Percentiles rank a stretch among this genome's conserved stretches.
Conservation (phyloP, 2,329 filamentous ascomycete species). For the Hypoxylon sp. region DNA sequence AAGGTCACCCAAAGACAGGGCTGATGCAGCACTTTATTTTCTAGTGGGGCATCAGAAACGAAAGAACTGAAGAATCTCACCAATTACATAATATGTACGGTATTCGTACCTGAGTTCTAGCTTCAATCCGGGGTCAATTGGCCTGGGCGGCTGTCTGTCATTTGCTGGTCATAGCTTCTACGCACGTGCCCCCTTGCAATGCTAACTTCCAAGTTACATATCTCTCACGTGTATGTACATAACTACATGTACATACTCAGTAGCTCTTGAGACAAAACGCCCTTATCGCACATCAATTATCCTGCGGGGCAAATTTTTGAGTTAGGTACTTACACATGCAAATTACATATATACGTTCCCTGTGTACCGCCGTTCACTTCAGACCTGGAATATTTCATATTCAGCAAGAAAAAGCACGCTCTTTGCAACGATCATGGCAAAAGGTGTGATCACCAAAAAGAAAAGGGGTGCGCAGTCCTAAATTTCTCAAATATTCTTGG, state of each 20-base stretch:
- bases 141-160: neutral
- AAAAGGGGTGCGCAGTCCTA: conserved; percentile 44
- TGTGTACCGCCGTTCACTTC: neutral
- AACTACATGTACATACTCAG: too few relatives aligned
- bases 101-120: neutral
- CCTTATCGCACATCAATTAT: neutral
- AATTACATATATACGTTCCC: too few relatives aligned
- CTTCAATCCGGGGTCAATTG: neutral
- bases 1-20: conserved; percentile 18
- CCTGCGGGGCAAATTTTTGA: conserved; percentile 26
- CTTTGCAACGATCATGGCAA: conserved; percentile 49
- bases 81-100: conserved; percentile 4
- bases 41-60: conserved; percentile 2
- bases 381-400: neutral
- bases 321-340: too few relatives aligned
- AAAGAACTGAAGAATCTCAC: conserved; percentile 5
- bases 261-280: neutral
- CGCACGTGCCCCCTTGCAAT: conserved; percentile 12
- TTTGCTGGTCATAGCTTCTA: conserved; percentile 1
- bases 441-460: conserved; percentile 52
- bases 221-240: too few relatives aligned
- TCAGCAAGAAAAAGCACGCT: neutral
- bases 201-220: too few relatives aligned
- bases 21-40: too few relatives aligned
- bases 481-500: neutral